Evolutionary conservation across 768 basidiomycete species (phyloP), one percentile per base, ranked within the genome.

Genomic region (Leccinum subgranulosum): DNA sequence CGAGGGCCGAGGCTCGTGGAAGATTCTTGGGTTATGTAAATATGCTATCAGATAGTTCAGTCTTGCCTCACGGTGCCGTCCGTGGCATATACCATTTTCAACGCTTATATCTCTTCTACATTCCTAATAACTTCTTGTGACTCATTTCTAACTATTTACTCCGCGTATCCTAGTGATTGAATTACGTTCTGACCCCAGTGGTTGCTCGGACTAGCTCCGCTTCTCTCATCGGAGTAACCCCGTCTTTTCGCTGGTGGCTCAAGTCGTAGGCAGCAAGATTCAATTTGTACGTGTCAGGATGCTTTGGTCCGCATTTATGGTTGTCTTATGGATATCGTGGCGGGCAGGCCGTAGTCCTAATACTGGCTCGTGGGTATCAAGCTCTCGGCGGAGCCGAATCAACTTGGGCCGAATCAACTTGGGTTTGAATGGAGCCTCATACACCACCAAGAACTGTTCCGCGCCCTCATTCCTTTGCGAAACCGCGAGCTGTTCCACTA

Each of bases 351-450:
- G 23, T 3, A 31, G 12, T 46, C 9, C 27, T 34, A 34, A 6
- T 48, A 4, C 28, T 27, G 17, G 12, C 3, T 28, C 28, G n/a
- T 29, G 17, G 28, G 28, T n/a, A 31, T n/a, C 25, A 29, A 29
- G 28, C 25, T 28, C 29, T 51, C 21, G 33, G 47, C 15, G 33
- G 47, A 39, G 43, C 25, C 49, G 41, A 51, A 36, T 25, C 29
- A 47, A 43, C 41, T 41, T n/a, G n/a, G n/a, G 14, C 25, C 49
- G 41, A 51, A 36, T 25, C 29, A 47, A 43, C 41, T 41, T n/a
- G n/a, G n/a, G 14, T 47, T 28, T 23, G 55, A 48, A 69, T 70
- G 68, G 69, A 59, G 49, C 19, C 39, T 34, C 57, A 27, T 31
- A 31, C 53, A 6, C 21, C 53, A 19, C 57, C 23, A n/a, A 29